A percentile compares a stretch with the other conserved stretches of the same genome.
These are phyloP conservation scores for Nymphaea colorata DNA, from an alignment of 164 flowering plant genomes.

Conservation along the genomic window DNA sequence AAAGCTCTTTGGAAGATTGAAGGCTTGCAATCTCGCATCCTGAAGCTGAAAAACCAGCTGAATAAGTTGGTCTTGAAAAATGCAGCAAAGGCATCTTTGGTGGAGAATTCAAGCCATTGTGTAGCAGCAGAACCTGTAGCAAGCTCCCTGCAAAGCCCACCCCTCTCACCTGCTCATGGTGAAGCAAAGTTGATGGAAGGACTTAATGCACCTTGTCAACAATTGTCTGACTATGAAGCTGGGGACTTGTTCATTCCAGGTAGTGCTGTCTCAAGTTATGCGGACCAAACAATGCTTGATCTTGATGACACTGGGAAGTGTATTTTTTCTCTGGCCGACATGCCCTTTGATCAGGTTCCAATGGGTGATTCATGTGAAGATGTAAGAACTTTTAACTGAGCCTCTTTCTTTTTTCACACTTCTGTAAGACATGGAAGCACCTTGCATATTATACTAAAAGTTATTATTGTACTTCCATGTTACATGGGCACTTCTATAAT, in stretches of 20 bases:
- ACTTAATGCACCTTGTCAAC: slow-evolving; percentile 22
- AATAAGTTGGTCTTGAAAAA: slow-evolving; percentile 35
- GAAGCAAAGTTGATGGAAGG: slow-evolving; percentile 25
- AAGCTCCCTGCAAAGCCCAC: slow-evolving; percentile 56
- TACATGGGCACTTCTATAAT: too few species aligned
- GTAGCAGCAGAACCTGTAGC: slow-evolving; percentile 34
- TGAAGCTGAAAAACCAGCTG: slow-evolving; percentile 42
- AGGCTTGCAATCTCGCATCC: slow-evolving; percentile 34
- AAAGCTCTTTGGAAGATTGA: slow-evolving; percentile 59
- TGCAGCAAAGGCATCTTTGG: slow-evolving; percentile 35
- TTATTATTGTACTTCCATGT: too few species aligned
- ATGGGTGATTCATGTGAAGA: slow-evolving; percentile 50
- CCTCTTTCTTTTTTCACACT: too few species aligned
- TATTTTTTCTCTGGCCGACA: slow-evolving; percentile 48
- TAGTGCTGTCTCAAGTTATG: slow-evolving; percentile 47
- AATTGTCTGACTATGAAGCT: slow-evolving; percentile 35
- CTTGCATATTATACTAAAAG: too few species aligned
- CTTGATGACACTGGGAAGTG: slow-evolving; percentile 57
- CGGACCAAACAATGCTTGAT: slow-evolving; percentile 53
- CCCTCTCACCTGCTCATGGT: slow-evolving; percentile 55
- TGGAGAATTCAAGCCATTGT: slow-evolving; percentile 56
- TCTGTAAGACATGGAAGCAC: too few species aligned
- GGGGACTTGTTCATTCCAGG: slow-evolving; percentile 43
- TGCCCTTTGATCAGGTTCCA: slow-evolving; percentile 39
- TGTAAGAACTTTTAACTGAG: slow-evolving; percentile 30